These are phyloP conservation scores for Botryobasidium botryosum DNA, from an alignment of 768 basidiomycete genomes.

Conservation along the genomic window DNA sequence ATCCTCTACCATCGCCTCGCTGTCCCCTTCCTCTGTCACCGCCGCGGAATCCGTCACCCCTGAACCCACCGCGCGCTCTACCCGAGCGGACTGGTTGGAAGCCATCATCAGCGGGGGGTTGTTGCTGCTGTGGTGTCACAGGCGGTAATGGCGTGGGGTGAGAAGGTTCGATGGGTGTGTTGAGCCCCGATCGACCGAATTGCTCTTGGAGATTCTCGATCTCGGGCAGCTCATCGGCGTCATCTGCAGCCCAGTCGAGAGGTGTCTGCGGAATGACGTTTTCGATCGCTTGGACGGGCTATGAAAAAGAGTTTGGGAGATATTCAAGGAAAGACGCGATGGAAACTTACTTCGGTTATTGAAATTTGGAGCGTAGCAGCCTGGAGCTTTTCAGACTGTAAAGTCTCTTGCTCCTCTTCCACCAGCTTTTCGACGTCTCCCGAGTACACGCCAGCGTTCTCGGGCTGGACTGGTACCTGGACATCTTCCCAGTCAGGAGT, in stretches of 20 bases:
- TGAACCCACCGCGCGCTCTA: constrained; percentile 26
- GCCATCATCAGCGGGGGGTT: constrained; percentile 21
- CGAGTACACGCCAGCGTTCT: too few species aligned
- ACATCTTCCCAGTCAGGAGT: too few species aligned
- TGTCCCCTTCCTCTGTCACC: constrained; percentile 24
- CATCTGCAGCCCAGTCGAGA: constrained; percentile 58
- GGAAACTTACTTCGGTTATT: too few species aligned
- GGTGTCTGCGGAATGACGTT: too few species aligned
- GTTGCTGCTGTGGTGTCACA: neutral
- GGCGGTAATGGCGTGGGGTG: constrained; percentile 16
- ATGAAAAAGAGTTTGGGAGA: too few species aligned
- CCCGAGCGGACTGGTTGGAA: constrained; percentile 12
- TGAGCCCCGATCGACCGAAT: constrained; percentile 57
- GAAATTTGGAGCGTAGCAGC: too few species aligned
- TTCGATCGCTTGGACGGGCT: too few species aligned
- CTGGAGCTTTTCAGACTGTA: too few species aligned
- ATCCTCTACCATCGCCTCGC: constrained; percentile 14
- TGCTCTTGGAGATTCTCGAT: constrained; percentile 60
- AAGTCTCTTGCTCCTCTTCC: too few species aligned
- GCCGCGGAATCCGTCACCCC: constrained; percentile 29
- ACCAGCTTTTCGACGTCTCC: too few species aligned
- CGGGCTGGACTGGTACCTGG: too few species aligned
- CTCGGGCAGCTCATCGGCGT: constrained; percentile 65
- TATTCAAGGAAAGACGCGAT: too few species aligned
- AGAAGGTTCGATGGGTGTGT: constrained; percentile 32